Evolutionary conservation across 495 filamentous ascomycete genomes (phyloP), one percentile per base, ranked within the genome.

Genomic region (Xylaria scruposa): DNA sequence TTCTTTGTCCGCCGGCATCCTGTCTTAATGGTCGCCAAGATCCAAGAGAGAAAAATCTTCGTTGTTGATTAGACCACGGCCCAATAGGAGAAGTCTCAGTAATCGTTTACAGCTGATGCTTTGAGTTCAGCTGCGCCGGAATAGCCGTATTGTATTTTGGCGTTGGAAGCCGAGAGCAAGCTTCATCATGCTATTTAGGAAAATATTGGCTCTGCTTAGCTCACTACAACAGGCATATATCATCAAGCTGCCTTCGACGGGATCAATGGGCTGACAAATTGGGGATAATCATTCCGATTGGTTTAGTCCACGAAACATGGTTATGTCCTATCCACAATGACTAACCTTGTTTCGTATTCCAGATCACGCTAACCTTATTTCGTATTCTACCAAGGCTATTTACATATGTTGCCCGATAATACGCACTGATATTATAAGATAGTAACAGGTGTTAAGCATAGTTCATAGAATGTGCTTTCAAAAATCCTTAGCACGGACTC

Each of bases 271-370:
- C 60, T 63, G 60, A 63, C 60, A 46, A 46, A 46, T 46, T 19
- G 8, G 26, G 17, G 21, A 46, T 10, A 63, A 44, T 7, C 6
- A 63, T 40, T 33, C 59, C 36, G 36, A 62, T 38, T 42, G 59
- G 59, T n/a, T 62, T 7, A n/a, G 15, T 1, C 9, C 10, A 26
- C 9, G 9, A 29, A 54, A 54, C 21, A 54, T 26, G 21, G 19
- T 61, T 38, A 19, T 7, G 21, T 40, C 36, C 7, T 29, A 46
- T 46, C 60, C 60, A 63, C 40, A 63, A 10, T 46, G 38, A 63
- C 76, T 78, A 78, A 78, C 76, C 71, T 72, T 72, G 59, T 17
- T 46, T 78, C 76, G 76, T 74, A 76, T 76, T 38, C 68, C 54
- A 67, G 33, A 67, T 53, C 64, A n/a, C 31, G 29, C 51, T 67